A percentile compares a stretch with the other conserved stretches of the same genome.
Conservation (phyloP, 805 yeast genomes). For the Wilhelminamyces savonicus region DNA sequence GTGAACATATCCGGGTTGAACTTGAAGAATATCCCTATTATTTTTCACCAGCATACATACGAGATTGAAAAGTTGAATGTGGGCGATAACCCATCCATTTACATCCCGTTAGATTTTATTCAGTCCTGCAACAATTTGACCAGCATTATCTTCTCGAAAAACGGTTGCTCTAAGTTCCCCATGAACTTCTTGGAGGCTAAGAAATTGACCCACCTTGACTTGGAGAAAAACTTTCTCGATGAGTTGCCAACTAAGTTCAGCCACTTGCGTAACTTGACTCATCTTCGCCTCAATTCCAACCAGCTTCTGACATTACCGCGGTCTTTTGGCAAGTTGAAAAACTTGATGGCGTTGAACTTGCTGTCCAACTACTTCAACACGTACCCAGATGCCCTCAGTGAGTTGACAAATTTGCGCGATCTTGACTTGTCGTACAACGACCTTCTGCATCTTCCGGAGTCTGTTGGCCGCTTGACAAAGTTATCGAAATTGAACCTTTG, state of each 20-base stretch:
- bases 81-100: slow-evolving; percentile 80
- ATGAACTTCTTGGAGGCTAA: slow-evolving; percentile 63
- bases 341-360: slow-evolving; percentile 58
- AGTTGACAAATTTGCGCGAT: slow-evolving; percentile 51
- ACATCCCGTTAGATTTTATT: slow-evolving; percentile 77
- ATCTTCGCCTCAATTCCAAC: slow-evolving; percentile 68
- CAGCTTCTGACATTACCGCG: slow-evolving; percentile 59
- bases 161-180: slow-evolving; percentile 73
- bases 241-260: slow-evolving; percentile 53
- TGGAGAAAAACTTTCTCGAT: slow-evolving; percentile 74
- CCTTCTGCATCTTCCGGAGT: slow-evolving; percentile 53
- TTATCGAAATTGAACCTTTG: slow-evolving; percentile 68
- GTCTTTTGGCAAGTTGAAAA: slow-evolving; percentile 48
- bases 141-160: slow-evolving; percentile 61
- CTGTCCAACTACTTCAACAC: slow-evolving; percentile 66
- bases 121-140: slow-evolving; percentile 72
- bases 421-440: slow-evolving; percentile 81
- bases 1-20: slow-evolving; percentile 70
- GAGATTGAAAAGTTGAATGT: slow-evolving; percentile 80
- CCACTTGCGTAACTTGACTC: slow-evolving; percentile 46
- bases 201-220: slow-evolving; percentile 57
- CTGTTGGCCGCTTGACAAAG: slow-evolving; percentile 51
- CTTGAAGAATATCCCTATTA: slow-evolving; percentile 78
- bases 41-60: slow-evolving; percentile 71
- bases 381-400: slow-evolving; percentile 62